Evolutionary conservation across 2,329 filamentous ascomycete species (phyloP), one percentile per base, ranked within the genome.

Genomic region (Cytospora piceae): DNA sequence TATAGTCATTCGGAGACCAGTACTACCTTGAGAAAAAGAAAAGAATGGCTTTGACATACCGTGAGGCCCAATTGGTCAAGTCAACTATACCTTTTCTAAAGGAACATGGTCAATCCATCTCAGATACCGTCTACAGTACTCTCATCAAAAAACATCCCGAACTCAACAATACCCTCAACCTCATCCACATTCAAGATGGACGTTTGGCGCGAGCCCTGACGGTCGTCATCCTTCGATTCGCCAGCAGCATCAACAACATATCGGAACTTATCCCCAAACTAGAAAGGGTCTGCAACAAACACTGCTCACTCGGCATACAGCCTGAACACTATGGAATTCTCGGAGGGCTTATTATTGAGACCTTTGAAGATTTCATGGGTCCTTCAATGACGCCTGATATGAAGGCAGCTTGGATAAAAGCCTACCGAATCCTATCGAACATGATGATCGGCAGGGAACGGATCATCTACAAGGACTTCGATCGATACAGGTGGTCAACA

Each of bases 251-350:
- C 74, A 85, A 89, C 75, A 78, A 83, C 73, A 81, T 80, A 68
- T 79, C 77, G 69, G 80, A 82, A 71, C 72, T 83, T 57, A 80
- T 79, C 37, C 78, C 79, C 49, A 81, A 80, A 68, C 75, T 82
- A 66, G 81, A 83, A 72, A 77, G 81, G 11, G 79, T 82, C 65
- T 88, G 86, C 72, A 84, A 91, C 74, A 91, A 90, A 75, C 89
- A 92, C 73, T 87, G 83, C 61, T 88, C 85, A 0, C 79, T 92
- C 4, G 85, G 84, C 71, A 85, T 92, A 71, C 79, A 78, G 56
- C 83, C 88, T 0, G 86, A 89, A 29, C 85, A 90, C 65, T 92
- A 91, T 75, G 79, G 81, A 29, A 83, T 90, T 59, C 88, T 92
- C 6, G 89, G 86, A 58, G 84, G 84, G 71, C 85, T 88, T 70